Conservation (phyloP, 176 grass and related monocot species). For the Paspalum vaginatum region DNA sequence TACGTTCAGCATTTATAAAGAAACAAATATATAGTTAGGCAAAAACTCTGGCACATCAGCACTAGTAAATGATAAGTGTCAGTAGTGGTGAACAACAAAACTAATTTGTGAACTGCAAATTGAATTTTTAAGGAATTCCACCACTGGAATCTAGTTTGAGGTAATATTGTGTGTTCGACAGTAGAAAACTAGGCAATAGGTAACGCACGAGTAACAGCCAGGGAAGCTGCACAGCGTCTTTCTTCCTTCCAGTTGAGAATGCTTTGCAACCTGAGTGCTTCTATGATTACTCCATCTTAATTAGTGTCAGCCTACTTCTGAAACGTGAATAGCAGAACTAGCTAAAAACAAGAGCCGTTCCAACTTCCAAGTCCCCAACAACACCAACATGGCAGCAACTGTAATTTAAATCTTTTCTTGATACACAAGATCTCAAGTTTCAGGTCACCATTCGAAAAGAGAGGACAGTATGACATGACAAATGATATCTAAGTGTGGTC, state of each 20-base stretch:
- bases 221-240: background rate
- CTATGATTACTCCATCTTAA: background rate
- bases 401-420: background rate
- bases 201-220: background rate
- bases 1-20: constrained; percentile 3
- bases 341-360: background rate
- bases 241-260: constrained; percentile 9
- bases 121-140: background rate
- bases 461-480: background rate
- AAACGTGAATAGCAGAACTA: background rate
- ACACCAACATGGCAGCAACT: constrained; percentile 6
- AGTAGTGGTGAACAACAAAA: background rate
- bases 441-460: background rate
- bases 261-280: background rate
- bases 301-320: background rate
- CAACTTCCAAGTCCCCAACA: constrained; percentile 7
- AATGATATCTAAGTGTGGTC: constrained; percentile 6
- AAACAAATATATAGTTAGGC: background rate
- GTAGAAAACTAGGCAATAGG: background rate
- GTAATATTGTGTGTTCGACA: background rate
- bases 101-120: background rate
- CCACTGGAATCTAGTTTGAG: constrained; percentile 18
- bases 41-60: background rate
- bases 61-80: background rate
- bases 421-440: constrained; percentile 5